Evolutionary conservation across 148 eudicot species (phyloP).

Genomic region (Talinum fruticosum): DNA sequence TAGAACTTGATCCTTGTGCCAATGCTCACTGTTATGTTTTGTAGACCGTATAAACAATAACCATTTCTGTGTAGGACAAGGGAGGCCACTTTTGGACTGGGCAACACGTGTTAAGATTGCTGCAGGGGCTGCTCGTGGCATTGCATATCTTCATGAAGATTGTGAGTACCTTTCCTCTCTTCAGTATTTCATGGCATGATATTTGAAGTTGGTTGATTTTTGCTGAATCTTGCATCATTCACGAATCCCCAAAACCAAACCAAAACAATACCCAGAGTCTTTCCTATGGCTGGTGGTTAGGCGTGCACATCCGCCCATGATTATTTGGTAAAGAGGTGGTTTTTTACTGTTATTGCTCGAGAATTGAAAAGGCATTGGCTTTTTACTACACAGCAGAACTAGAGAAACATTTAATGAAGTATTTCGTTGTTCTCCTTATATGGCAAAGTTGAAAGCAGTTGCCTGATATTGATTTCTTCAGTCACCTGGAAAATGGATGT

Average conservation of each 20-base stretch:
- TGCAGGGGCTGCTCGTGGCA: conserved; percentile 89
- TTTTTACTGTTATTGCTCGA: neutral
- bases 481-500: no score
- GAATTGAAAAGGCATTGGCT: neutral
- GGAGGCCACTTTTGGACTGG: conserved; percentile 68
- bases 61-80: conserved; percentile 34
- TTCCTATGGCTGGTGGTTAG: neutral
- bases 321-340: neutral
- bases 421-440: neutral
- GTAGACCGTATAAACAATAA: neutral
- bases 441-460: no score
- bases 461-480: no score
- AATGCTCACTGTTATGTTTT: conserved; percentile 12
- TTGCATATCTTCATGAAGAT: conserved; percentile 95
- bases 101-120: conserved; percentile 73
- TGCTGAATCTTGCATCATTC: neutral
- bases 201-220: neutral
- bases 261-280: neutral
- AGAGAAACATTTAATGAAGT: neutral
- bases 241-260: neutral
- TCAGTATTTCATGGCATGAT: neutral
- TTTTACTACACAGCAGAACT: neutral
- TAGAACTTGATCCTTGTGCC: conserved; percentile 14
- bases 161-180: conserved; percentile 41
- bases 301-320: neutral